Percentiles rank a stretch among this genome's conserved stretches.
These are phyloP conservation scores for Verticillium albo-atrum DNA, from an alignment of 2,329 filamentous ascomycete species.

Conservation along the genomic window DNA sequence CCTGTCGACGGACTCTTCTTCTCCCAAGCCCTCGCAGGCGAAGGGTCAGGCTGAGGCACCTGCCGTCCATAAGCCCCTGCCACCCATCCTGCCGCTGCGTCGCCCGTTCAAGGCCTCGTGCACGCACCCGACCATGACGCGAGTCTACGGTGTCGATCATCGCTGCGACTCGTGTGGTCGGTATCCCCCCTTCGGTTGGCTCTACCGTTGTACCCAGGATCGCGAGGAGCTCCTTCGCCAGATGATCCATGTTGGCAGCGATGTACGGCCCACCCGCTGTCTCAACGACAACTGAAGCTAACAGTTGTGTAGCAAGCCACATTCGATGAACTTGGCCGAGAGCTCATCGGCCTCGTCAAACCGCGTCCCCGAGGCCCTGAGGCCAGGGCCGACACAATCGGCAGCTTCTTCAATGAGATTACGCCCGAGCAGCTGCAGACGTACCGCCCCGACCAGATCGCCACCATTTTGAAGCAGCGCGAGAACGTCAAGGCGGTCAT, in stretches of 20 bases:
- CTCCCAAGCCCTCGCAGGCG: neutral
- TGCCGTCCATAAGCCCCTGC: neutral
- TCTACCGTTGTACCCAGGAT: slow-evolving; percentile 71
- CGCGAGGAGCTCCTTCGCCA: slow-evolving; percentile 32
- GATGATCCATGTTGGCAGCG: slow-evolving; percentile 23
- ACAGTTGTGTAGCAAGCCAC: slow-evolving; percentile 14
- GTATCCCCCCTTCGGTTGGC: slow-evolving; percentile 59
- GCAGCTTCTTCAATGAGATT: slow-evolving; percentile 40
- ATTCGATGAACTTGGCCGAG: slow-evolving; percentile 30
- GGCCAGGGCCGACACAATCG: slow-evolving; percentile 33
- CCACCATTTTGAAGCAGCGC: slow-evolving; percentile 43
- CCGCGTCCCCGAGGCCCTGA: slow-evolving; percentile 34
- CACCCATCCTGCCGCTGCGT: neutral
- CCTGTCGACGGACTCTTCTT: neutral
- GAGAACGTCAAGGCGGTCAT: slow-evolving; percentile 32
- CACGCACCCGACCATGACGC: slow-evolving; percentile 65
- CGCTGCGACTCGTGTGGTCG: slow-evolving; percentile 56
- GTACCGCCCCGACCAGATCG: slow-evolving; percentile 45
- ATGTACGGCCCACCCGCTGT: slow-evolving; percentile 12
- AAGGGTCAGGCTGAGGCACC: neutral
- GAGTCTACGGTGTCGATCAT: slow-evolving; percentile 50
- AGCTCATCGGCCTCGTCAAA: slow-evolving; percentile 25
- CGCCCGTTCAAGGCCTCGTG: slow-evolving; percentile 32
- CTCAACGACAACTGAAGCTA: slow-evolving; percentile 1
- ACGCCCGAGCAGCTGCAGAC: slow-evolving; percentile 31